Base-by-base conservation (phyloP, 2,329 filamentous ascomycete species). In the Corniculantispora saksenae region DNA sequence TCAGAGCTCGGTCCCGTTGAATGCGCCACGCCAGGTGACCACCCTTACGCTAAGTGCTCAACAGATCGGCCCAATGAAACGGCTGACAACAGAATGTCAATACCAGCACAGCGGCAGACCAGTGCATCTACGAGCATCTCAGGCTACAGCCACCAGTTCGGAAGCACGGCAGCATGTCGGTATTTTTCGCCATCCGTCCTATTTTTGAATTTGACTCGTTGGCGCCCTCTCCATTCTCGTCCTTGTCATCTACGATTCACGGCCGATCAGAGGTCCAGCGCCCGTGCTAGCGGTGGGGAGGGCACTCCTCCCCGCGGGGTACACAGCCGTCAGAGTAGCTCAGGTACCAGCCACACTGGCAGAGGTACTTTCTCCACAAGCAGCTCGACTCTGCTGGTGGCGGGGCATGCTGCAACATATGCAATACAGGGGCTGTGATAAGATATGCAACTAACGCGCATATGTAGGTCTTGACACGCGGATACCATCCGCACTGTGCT, bases 361-460 rank as follows among this genome's bases (percentile, higher is more conserved):
- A n/a, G 43, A 60, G 21, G 47, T 61, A 53, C 47, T 32, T 5
- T 3, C 50, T 10, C 53, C 61, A 40, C 51, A 6, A 21, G 19
- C 8, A 9, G 15, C 6, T 54, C 27, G 9, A 23, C 12, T 13
- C 50, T 54, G 15, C 23, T 2, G 8, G 50, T 43, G 38, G 53
- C 17, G 27, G 51, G 21, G 12, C 8, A 38, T 13, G 12, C 60
- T 40, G 40, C 51, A n/a, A 0, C 38, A 8, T 47, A 59, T 60
- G 57, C 63, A 60, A 53, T 54, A 29, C 21, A n/a, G 27, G 63
- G 23, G 27, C 35, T 43, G 17, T 38, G 48, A 64, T 59, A 45
- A 55, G 62, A 60, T 59, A 64, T 64, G 63, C 56, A 64, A 53
- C 32, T 59, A 64, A 59, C 54, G 56, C n/a, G 50, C 21, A 43